Evolutionary conservation across 2,329 filamentous ascomycete species (phyloP), one percentile per base, ranked within the genome.

Genomic region (Calonectria pauciramosa): DNA sequence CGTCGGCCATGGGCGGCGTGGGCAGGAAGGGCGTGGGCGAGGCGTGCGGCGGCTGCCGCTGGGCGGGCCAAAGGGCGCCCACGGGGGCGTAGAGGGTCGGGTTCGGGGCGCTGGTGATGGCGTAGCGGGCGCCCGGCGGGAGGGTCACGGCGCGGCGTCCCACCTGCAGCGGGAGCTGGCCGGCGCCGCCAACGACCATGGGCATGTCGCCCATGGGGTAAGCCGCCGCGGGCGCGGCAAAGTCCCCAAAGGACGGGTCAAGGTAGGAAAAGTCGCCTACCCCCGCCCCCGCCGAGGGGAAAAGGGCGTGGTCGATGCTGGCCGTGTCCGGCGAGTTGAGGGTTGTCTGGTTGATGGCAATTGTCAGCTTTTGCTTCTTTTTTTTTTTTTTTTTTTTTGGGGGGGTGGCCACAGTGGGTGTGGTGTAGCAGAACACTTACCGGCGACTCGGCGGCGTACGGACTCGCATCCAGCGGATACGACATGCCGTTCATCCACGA

Each of bases 1-100:
- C 79, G 20, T 80, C 79, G 30, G 79, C 77, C 74, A 76, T 80
- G 34, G 79, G 78, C 28, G 79, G 79, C 41, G 79, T 80, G 9
- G 79, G 79, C 30, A 80, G 74, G 67, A 80, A 80, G 8, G 78
- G 75, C 36, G 75, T 73, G 1, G 77, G 79, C 38, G 79, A 80
- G 68, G 79, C 73, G 20, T 80, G 44, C n/a, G 44, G 44, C n/a
- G 44, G 44, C 44, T 1, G 41, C 41, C 5, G 36, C 14, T 41
- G 78, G 28, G 78, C 67, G 20, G 78, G 76, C 79, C 79, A 80
- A n/a, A 80, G 63, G 18, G 73, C 67, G n/a, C 41, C 67, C 16
- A 18, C 26, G 56, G 71, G 14, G 77, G 77, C 14, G 76, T 77
- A 36, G 74, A 78, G 30, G 23, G 73, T 8, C 72, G 72, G 10